Evolutionary conservation across 805 yeast genomes (phyloP).

Genomic region (Pichia cephalocereana): DNA sequence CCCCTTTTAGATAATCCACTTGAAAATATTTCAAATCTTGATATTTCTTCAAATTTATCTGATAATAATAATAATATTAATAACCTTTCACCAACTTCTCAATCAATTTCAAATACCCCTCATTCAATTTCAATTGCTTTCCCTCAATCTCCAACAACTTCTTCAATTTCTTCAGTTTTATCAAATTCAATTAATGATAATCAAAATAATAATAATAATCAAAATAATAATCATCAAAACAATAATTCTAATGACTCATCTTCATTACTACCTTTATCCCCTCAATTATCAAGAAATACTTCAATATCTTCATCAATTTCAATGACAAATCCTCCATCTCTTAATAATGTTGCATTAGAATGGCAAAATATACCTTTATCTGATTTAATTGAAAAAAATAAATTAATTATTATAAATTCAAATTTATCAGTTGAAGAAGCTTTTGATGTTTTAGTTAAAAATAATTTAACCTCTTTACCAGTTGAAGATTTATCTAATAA

Average conservation of each 20-base stretch:
- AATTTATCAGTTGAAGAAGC: constrained; percentile 77
- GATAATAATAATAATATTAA: background rate
- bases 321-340: constrained; percentile 7
- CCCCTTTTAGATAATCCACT: constrained; percentile 44
- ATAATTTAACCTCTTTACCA: constrained; percentile 82
- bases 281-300: constrained; percentile 28
- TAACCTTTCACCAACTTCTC: background rate
- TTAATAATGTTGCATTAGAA: constrained; percentile 31
- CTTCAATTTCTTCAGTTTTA: constrained; percentile 3
- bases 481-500: constrained; percentile 50
- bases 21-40: constrained; percentile 7
- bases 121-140: constrained; percentile 1
- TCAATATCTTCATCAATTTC: constrained; percentile 27
- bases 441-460: constrained; percentile 61
- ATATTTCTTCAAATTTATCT: background rate
- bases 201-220: background rate
- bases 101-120: background rate
- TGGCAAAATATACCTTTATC: constrained; percentile 68
- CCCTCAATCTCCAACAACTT: constrained; percentile 5
- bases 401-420: constrained; percentile 61
- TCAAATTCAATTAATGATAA: background rate
- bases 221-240: constrained; percentile 5
- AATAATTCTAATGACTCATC: background rate
- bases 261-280: background rate
- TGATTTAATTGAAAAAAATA: constrained; percentile 71